phyloP scores from a whole-genome alignment of 768 basidiomycete species.

The Tulasnella sp. region DNA sequence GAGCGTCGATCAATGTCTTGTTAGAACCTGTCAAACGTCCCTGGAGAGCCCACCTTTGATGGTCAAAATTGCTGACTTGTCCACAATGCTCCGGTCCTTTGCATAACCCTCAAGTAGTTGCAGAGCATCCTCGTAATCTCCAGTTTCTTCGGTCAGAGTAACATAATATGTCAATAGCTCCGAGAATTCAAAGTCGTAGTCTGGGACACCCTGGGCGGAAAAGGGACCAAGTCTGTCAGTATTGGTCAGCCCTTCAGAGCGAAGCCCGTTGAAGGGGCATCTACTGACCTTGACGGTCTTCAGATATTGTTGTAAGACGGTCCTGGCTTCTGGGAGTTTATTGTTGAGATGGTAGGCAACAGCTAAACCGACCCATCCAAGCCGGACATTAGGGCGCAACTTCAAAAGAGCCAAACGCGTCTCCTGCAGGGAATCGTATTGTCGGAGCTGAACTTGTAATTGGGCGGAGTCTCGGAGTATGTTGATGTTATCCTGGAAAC shows the following conservation, averaged over 20 bases:
- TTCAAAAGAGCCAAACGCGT: slow-evolving; percentile 80
- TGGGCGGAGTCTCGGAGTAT: slow-evolving; percentile 89
- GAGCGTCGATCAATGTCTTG: background rate
- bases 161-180: slow-evolving; percentile 82
- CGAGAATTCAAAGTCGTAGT: slow-evolving; percentile 80
- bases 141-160: slow-evolving; percentile 70
- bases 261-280: background rate
- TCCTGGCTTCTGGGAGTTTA: slow-evolving; percentile 68
- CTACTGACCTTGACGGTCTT: slow-evolving; percentile 65
- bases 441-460: slow-evolving; percentile 83
- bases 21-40: slow-evolving; percentile 5
- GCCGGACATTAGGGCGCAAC: slow-evolving; percentile 77
- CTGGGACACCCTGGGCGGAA: slow-evolving; percentile 63
- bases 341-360: slow-evolving; percentile 87
- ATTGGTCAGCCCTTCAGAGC: background rate
- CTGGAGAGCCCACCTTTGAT: slow-evolving; percentile 57
- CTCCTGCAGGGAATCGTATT: slow-evolving; percentile 76
- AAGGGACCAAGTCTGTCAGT: slow-evolving; percentile 31
- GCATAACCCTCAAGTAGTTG: slow-evolving; percentile 65
- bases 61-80: slow-evolving; percentile 70
- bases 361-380: slow-evolving; percentile 88
- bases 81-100: slow-evolving; percentile 68
- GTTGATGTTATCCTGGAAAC: slow-evolving; percentile 83
- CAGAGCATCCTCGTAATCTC: slow-evolving; percentile 43
- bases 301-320: slow-evolving; percentile 73